These are phyloP conservation scores for Claviceps cyperi DNA, from an alignment of 2,329 filamentous ascomycete species.

Conservation along the genomic window DNA sequence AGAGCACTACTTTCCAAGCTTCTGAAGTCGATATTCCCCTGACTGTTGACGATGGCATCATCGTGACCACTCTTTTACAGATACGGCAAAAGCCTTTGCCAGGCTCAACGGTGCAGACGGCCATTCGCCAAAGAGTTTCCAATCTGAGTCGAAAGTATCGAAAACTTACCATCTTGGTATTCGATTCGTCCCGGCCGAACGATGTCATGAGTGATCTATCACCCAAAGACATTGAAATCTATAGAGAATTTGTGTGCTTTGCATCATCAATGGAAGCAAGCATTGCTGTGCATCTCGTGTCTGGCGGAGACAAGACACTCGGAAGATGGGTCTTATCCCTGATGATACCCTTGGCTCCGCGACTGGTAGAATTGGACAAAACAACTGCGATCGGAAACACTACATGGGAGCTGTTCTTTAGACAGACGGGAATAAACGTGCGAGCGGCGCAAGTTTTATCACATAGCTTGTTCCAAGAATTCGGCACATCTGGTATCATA, in stretches of 20 bases:
- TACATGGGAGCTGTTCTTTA: constrained; percentile 24
- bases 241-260: constrained; percentile 38
- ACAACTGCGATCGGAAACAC: constrained; percentile 26
- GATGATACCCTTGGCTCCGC: constrained; percentile 30
- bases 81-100: constrained; percentile 59
- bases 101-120: constrained; percentile 22
- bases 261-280: constrained; percentile 23
- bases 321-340: constrained; percentile 39
- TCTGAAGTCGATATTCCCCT: constrained; percentile 60
- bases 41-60: constrained; percentile 52
- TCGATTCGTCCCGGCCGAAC: constrained; percentile 30
- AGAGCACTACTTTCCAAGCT: constrained; percentile 15
- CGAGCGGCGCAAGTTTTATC: constrained; percentile 22
- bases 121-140: constrained; percentile 40
- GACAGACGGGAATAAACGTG: constrained; percentile 22
- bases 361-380: constrained; percentile 15
- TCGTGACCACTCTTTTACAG: constrained; percentile 57
- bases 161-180: constrained; percentile 51
- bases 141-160: constrained; percentile 47
- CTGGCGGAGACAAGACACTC: constrained; percentile 34
- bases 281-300: constrained; percentile 30
- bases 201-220: constrained; percentile 26
- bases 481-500: constrained; percentile 15
- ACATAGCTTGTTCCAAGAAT: constrained; percentile 12
- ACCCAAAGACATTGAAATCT: constrained; percentile 27